Evolutionary conservation across 495 filamentous ascomycete genomes (phyloP), one percentile per base, ranked within the genome.

Genomic region (Recurvomyces mirabilis): DNA sequence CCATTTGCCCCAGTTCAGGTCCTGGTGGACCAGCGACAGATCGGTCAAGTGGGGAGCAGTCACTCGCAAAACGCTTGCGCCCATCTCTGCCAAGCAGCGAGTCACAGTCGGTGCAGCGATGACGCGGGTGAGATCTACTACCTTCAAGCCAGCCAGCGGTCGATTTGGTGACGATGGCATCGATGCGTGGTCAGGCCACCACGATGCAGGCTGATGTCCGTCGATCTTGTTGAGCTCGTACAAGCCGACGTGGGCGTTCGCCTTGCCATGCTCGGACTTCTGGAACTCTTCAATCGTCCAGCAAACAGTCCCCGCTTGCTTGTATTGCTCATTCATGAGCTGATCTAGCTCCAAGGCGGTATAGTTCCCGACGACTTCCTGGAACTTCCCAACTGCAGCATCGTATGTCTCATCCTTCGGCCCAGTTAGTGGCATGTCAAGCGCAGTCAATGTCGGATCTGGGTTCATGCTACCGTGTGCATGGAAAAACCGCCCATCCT

Each of bases 41-140:
- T 82, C 76, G 0, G 64, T 60, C 5, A 81, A 45, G 38, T 68
- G 60, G 24, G 67, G 68, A n/a, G 69, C 68, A 2, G 74, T 78
- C 10, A 80, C 63, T 2, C 73, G 57, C 55, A 81, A 71, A 1
- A 86, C 78, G 34, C 70, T 70, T 0, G 77, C 77, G 9, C 77
- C 77, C 36, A 73, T 65, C 22, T 77, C 61, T 1, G 77, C 77
- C 2, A 79, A 62, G 5, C 66, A 68, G 11, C 64, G 56, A 1
- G 68, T 68, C 20, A 80, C 66, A 3, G 67, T 60, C 0, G 76
- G 76, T 0, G 70, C 75, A 11, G 77, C 75, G 42, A 79, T 78
- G n/a, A 79, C 69, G 18, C 76, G 60, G 1, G 74, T 73, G 29
- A 79, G 58, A 37, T 79, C 76, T 14, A 81, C 55, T 3, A 79